Percentiles rank a stretch among this genome's conserved stretches.
Evolutionary conservation across 2,329 filamentous ascomycete genomes (phyloP).

Genomic region (Cadophora sp.): DNA sequence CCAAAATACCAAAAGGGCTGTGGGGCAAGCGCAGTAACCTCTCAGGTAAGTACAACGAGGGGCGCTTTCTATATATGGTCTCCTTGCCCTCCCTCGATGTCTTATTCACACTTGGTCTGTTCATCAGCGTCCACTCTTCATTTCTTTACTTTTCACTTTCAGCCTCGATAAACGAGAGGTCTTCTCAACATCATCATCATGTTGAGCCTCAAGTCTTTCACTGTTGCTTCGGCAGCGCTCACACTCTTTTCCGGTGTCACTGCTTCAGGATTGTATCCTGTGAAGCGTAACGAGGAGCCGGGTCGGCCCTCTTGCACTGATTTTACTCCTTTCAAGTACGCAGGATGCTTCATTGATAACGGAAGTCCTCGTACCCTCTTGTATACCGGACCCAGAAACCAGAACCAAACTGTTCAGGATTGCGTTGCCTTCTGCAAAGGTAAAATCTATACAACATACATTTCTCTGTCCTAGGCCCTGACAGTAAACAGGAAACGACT

Average conservation of each 20-base stretch:
- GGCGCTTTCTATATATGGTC: slow-evolving; percentile 14
- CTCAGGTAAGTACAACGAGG: background rate
- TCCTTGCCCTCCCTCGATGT: slow-evolving; percentile 4
- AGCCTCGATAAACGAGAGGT: background rate
- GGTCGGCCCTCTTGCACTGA: slow-evolving; percentile 39
- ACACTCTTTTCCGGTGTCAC: slow-evolving; percentile 34
- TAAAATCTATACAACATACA: slow-evolving; percentile 14
- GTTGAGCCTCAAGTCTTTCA: slow-evolving; percentile 28
- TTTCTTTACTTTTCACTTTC: slow-evolving; percentile 4
- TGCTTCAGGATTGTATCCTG: slow-evolving; percentile 28
- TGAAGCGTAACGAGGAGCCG: slow-evolving; percentile 36
- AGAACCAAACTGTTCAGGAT: slow-evolving; percentile 46
- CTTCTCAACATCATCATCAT: background rate
- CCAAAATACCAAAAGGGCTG: background rate
- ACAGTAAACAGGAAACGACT: slow-evolving; percentile 42
- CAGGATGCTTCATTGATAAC: slow-evolving; percentile 46
- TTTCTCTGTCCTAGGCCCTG: slow-evolving; percentile 9
- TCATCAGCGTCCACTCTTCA: background rate
- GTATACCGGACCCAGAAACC: slow-evolving; percentile 41
- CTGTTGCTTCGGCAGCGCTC: slow-evolving; percentile 36
- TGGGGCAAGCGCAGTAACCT: background rate
- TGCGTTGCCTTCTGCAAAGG: slow-evolving; percentile 49
- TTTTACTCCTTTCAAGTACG: slow-evolving; percentile 47
- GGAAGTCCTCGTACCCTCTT: slow-evolving; percentile 42
- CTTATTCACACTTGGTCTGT: background rate